Evolutionary conservation across 495 filamentous ascomycete genomes (phyloP).

Genomic region (Paragyromitra xinjiangensis): DNA sequence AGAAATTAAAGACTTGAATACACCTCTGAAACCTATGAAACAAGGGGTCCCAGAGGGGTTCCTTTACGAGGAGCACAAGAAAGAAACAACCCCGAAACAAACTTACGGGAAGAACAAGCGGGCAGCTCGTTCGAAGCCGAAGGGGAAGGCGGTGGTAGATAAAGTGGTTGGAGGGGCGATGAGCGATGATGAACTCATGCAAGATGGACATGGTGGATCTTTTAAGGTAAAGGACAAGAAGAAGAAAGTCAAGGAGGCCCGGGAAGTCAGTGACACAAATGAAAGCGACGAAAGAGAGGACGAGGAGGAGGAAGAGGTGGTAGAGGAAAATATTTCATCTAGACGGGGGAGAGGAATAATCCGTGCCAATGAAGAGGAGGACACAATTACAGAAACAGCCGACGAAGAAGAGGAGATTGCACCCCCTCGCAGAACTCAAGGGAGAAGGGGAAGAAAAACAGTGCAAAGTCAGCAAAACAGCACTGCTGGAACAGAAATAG

Average conservation of each 20-base stretch:
- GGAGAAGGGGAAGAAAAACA: slow-evolving; percentile 38
- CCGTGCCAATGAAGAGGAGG: slow-evolving; percentile 6
- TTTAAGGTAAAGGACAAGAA: neutral
- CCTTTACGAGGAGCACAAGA: slow-evolving; percentile 53
- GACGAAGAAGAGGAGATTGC: slow-evolving; percentile 27
- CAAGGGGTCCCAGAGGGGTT: slow-evolving; percentile 52
- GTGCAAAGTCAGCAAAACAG: slow-evolving; percentile 29
- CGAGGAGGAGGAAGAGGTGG: slow-evolving; percentile 18
- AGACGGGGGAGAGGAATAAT: neutral
- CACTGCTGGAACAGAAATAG: slow-evolving; percentile 4
- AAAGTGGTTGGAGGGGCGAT: neutral
- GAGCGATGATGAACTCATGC: slow-evolving; percentile 17
- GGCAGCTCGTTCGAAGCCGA: slow-evolving; percentile 15
- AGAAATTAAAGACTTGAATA: neutral
- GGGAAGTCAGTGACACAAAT: slow-evolving; percentile 2
- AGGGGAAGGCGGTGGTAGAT: slow-evolving; percentile 13
- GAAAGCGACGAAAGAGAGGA: neutral
- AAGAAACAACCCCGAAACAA: slow-evolving; percentile 42
- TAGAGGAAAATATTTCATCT: neutral
- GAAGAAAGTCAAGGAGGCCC: neutral
- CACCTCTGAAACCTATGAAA: slow-evolving; percentile 27
- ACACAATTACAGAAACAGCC: slow-evolving; percentile 9
- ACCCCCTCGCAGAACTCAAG: slow-evolving; percentile 16
- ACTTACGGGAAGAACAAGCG: slow-evolving; percentile 48
- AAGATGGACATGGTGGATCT: neutral